phyloP scores from a whole-genome alignment of 2,329 filamentous ascomycete species.

The Furcasterigmium furcatum region DNA sequence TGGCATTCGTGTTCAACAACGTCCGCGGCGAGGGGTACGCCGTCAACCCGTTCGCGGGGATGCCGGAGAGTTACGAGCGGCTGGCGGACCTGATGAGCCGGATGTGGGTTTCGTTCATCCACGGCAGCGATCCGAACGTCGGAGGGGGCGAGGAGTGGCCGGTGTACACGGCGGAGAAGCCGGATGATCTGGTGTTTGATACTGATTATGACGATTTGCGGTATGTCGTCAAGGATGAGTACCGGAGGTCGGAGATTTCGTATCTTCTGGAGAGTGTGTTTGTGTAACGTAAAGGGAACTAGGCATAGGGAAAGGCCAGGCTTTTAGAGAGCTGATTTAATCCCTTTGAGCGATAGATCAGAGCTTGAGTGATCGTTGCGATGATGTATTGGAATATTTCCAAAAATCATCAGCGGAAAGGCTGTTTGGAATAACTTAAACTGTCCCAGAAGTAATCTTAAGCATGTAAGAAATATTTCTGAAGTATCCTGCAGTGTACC shows the following conservation, averaged over 20 bases:
- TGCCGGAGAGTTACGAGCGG: slow-evolving; percentile 33
- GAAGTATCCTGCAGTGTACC: too few relatives aligned
- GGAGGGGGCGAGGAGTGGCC: slow-evolving; percentile 31
- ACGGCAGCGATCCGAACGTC: slow-evolving; percentile 39
- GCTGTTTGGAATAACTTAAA: too few relatives aligned
- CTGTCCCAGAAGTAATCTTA: too few relatives aligned
- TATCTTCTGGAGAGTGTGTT: slow-evolving; percentile 24
- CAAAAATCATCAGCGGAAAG: too few relatives aligned
- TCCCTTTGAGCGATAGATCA: too few relatives aligned
- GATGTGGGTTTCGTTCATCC: slow-evolving; percentile 50
- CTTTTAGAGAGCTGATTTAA: too few relatives aligned
- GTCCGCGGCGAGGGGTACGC: slow-evolving; percentile 46
- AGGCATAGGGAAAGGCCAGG: too few relatives aligned
- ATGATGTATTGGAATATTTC: too few relatives aligned
- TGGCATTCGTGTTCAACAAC: slow-evolving; percentile 46
- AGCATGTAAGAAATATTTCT: too few relatives aligned
- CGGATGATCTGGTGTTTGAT: slow-evolving; percentile 47
- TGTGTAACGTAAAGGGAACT: too few relatives aligned
- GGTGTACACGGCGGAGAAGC: slow-evolving; percentile 32
- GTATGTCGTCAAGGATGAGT: slow-evolving; percentile 41
- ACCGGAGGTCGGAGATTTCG: slow-evolving; percentile 35
- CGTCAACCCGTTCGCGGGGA: slow-evolving; percentile 33
- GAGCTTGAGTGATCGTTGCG: too few relatives aligned
- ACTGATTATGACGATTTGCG: slow-evolving; percentile 35
- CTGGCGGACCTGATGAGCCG: slow-evolving; percentile 45